These are phyloP conservation scores for Lunasporangiospora selenospora DNA, from an alignment of 192 early-diverging fungal species.

Conservation along the genomic window DNA sequence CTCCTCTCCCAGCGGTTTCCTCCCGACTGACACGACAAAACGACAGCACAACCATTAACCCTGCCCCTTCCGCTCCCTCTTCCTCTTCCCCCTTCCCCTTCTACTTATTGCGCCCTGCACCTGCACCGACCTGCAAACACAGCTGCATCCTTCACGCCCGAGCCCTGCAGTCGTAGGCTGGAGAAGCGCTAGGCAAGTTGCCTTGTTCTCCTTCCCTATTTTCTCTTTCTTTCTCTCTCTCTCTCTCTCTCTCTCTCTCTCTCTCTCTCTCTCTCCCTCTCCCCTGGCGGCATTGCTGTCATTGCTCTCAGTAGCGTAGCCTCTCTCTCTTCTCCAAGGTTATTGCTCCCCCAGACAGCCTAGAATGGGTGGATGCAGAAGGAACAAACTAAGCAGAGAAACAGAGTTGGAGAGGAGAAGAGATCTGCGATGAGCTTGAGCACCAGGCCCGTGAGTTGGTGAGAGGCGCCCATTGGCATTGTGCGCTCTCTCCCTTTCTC, in stretches of 20 bases:
- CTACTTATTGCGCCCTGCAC: too few species aligned
- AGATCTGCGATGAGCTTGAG: too few species aligned
- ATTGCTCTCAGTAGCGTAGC: not conserved
- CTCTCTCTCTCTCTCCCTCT: not conserved
- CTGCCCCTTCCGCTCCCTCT: not conserved
- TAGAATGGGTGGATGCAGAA: conserved; percentile 5
- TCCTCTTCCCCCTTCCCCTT: not conserved
- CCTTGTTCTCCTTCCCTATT: too few species aligned
- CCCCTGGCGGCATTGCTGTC: not conserved
- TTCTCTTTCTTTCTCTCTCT: not conserved
- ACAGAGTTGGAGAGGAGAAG: too few species aligned
- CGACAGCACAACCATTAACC: too few species aligned
- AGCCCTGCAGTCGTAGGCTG: too few species aligned
- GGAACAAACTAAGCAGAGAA: too few species aligned
- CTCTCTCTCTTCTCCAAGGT: not conserved
- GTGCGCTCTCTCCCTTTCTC: not conserved
- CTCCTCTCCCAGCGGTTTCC: not conserved
- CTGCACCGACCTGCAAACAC: too few species aligned
- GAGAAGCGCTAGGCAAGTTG: too few species aligned
- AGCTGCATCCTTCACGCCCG: too few species aligned
- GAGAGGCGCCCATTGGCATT: not conserved
- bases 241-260: not conserved
- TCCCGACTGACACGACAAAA: too few species aligned
- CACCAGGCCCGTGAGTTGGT: too few species aligned
- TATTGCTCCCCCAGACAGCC: conserved; percentile 2